Evolutionary conservation across 192 early-diverging fungal species (phyloP).

Genomic region (Umbelopsis isabellina): DNA sequence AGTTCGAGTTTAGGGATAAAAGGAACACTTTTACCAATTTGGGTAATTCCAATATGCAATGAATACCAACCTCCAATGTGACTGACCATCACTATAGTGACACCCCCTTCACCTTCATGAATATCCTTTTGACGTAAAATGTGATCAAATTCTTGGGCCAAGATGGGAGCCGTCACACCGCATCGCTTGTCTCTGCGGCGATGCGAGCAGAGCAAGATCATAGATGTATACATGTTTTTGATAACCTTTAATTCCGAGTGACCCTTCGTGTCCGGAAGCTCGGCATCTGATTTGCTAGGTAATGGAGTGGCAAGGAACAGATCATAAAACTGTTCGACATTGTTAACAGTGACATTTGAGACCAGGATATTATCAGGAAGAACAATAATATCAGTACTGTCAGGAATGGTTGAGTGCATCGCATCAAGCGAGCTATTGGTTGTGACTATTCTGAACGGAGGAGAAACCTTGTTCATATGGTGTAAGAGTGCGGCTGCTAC

Average conservation of each 20-base stretch:
- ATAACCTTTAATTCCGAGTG: slow-evolving; percentile 30
- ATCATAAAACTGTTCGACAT: slow-evolving; percentile 50
- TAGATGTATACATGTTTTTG: slow-evolving; percentile 43
- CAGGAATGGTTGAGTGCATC: slow-evolving; percentile 33
- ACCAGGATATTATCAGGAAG: slow-evolving; percentile 60
- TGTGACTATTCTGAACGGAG: slow-evolving; percentile 43
- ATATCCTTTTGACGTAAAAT: slow-evolving; percentile 51
- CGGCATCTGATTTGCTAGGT: slow-evolving; percentile 12
- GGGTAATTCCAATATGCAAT: too few species aligned
- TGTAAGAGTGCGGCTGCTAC: slow-evolving; percentile 43
- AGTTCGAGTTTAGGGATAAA: too few species aligned
- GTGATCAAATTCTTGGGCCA: slow-evolving; percentile 54
- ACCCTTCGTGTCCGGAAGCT: not conserved
- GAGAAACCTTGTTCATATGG: slow-evolving; percentile 10
- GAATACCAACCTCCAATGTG: slow-evolving; percentile 56
- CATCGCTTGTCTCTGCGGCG: slow-evolving; percentile 60
- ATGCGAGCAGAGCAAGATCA: slow-evolving; percentile 63
- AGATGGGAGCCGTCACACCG: slow-evolving; percentile 54
- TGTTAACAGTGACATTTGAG: slow-evolving; percentile 46
- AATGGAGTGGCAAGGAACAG: slow-evolving; percentile 38
- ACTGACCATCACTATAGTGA: slow-evolving; percentile 50
- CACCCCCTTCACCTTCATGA: slow-evolving; percentile 48
- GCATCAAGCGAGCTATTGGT: slow-evolving; percentile 49
- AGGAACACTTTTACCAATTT: too few species aligned
- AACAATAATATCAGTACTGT: slow-evolving; percentile 44